phyloP scores from a whole-genome alignment of 768 basidiomycete species.

The Saitozyma sp. region DNA sequence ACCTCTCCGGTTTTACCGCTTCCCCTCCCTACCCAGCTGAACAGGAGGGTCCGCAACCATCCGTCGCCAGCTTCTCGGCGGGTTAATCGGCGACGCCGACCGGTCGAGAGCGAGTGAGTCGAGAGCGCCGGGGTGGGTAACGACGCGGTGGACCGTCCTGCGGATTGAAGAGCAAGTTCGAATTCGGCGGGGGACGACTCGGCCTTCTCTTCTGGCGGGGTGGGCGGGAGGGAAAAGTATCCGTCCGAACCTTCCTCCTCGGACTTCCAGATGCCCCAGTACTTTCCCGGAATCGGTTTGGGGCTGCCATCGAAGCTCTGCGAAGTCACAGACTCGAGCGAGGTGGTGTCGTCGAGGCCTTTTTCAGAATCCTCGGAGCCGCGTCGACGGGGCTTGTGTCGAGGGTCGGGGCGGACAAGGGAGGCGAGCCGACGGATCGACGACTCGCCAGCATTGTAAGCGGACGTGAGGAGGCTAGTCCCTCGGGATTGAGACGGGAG shows the following conservation, averaged over 20 bases:
- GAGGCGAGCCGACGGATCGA: slow-evolving; percentile 17
- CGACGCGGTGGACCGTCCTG: slow-evolving; percentile 3
- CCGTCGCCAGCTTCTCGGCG: slow-evolving; percentile 12
- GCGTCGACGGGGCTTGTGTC: slow-evolving; percentile 6
- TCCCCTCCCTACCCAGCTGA: slow-evolving; percentile 5
- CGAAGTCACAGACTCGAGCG: too few relatives aligned
- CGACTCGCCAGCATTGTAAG: slow-evolving; percentile 34
- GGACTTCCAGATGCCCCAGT: slow-evolving; percentile 28
- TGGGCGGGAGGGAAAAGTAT: slow-evolving; percentile 40
- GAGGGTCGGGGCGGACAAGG: slow-evolving; percentile 9
- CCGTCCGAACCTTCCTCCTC: slow-evolving; percentile 12
- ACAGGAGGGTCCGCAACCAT: slow-evolving; percentile 23
- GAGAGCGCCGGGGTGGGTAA: slow-evolving; percentile 42
- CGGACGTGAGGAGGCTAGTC: slow-evolving; percentile 6
- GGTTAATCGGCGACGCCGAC: slow-evolving; percentile 7
- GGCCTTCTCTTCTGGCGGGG: slow-evolving; percentile 17
- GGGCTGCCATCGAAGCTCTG: too few relatives aligned
- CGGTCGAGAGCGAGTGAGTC: slow-evolving; percentile 20
- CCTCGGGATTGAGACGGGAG: neutral
- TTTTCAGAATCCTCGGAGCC: slow-evolving; percentile 30
- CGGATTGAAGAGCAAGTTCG: slow-evolving; percentile 2
- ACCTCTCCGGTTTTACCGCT: slow-evolving; percentile 29
- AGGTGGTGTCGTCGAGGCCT: slow-evolving; percentile 9
- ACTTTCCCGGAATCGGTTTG: slow-evolving; percentile 5
- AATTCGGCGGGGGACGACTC: slow-evolving; percentile 5